Evolutionary conservation across 345 rosid genomes (phyloP).

Genomic region (Brassica cretica): DNA sequence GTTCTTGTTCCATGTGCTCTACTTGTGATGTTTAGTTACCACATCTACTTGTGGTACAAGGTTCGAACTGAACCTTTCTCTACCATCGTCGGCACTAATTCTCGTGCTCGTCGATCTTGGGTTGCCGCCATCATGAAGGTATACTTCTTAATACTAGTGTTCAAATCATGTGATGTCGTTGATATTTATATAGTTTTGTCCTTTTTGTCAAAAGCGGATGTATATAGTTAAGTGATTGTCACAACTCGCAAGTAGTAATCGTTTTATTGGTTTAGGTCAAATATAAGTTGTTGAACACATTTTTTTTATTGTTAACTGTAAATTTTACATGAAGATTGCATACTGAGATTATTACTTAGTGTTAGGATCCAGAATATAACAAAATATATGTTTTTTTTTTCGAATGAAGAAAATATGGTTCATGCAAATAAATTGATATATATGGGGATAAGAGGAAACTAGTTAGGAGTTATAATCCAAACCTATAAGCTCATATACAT

Average conservation of each 20-base stretch:
- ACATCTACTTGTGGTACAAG: constrained; percentile 69
- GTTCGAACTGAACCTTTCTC: constrained; percentile 69
- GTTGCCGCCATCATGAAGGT: constrained; percentile 87
- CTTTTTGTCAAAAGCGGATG: neutral
- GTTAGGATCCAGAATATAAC: neutral
- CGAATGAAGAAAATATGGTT: neutral
- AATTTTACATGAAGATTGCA: neutral
- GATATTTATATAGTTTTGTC: neutral
- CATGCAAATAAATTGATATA: neutral
- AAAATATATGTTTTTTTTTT: neutral
- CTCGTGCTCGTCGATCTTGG: constrained; percentile 69
- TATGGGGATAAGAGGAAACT: neutral
- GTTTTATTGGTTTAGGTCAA: neutral
- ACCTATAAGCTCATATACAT: neutral
- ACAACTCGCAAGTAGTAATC: neutral
- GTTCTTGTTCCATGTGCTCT: constrained; percentile 68
- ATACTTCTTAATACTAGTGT: neutral
- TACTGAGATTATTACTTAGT: neutral
- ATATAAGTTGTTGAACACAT: neutral
- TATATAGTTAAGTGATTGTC: neutral
- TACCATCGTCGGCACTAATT: constrained; percentile 77
- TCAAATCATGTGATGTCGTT: neutral
- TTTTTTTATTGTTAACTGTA: neutral
- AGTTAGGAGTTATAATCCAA: neutral
- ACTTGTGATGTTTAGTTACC: constrained; percentile 50